Base-by-base conservation (phyloP, 208 protist species). In the Acanthamoeba lenticulata region DNA sequence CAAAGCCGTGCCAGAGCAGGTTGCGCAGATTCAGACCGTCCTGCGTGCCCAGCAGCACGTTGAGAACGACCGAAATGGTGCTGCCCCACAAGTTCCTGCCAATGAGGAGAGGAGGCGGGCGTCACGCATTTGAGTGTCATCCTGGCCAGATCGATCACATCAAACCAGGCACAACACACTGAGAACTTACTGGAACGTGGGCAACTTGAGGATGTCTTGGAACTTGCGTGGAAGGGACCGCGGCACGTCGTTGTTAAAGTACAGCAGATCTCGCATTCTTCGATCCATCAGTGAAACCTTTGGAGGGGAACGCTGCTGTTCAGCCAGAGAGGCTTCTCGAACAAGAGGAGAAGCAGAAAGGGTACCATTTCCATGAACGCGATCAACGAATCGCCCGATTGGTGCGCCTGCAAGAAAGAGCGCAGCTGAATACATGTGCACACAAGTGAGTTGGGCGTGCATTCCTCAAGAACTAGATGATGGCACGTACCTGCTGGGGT, bases 291-390 rank as follows among this genome's bases (percentile, higher is more conserved):
- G 38, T 7, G 85, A 91, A 38, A 49, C 49, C 85, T 91, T 57
- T 9, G 9, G 49, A 24, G 49, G 13, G 49, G 9, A 19, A 24
- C 17, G n/a, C 24, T 40, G n/a, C n/a, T 34, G 36, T 7, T 79
- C 36, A 40, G 67, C 13, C 69, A n/a, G n/a, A 79, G 15, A 79
- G 9, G 11, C 36, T 44, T 44, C 69, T 44, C 15, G 9, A 24
- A 44, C 36, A 29, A 24, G 69, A 29, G 24, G 19, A 29, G 69
- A 79, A 19, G 52, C n/a, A n/a, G n/a, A n/a, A n/a, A n/a, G n/a
- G n/a, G 52, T 60, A 91, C 85, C 85, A 91, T 65, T 69, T 91
- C 85, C 85, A 91, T 91, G 40, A 91, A 91, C 1, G 85, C 85
- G 52, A 91, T 72, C 6, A 91, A 15, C 17, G 85, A 36, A 21